These are phyloP conservation scores for Blastomyces emzantsi DNA, from an alignment of 2,329 filamentous ascomycete species.

Conservation along the genomic window DNA sequence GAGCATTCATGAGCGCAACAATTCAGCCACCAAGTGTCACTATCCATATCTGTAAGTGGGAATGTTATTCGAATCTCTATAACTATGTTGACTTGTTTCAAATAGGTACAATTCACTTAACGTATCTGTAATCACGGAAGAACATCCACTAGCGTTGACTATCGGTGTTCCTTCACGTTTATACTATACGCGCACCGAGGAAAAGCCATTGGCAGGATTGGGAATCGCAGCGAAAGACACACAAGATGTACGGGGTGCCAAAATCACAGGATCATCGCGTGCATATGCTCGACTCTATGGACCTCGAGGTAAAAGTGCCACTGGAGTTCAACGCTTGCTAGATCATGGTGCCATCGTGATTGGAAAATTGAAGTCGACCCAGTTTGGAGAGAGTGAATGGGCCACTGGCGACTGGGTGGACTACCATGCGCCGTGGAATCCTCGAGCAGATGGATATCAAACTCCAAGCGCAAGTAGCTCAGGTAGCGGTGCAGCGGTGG, in stretches of 20 bases:
- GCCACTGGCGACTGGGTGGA: constrained; percentile 18
- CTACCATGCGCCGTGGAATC: constrained; percentile 32
- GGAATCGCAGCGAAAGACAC: constrained; percentile 57
- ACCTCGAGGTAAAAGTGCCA: constrained; percentile 39
- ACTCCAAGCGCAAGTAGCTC: constrained; percentile 18
- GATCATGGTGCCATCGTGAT: constrained; percentile 48
- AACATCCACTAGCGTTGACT: constrained; percentile 26
- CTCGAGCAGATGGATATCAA: constrained; percentile 31
- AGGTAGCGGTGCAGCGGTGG: constrained; percentile 21
- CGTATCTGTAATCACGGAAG: neutral
- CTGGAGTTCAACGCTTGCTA: constrained; percentile 47
- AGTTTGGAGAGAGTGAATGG: constrained; percentile 29
- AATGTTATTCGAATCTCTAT: neutral
- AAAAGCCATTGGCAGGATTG: constrained; percentile 52
- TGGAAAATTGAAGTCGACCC: constrained; percentile 28
- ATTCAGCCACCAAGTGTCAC: constrained; percentile 25
- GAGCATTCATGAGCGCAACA: constrained; percentile 42
- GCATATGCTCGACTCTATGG: constrained; percentile 49
- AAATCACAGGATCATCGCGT: constrained; percentile 33
- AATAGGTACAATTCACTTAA: neutral
- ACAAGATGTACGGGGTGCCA: constrained; percentile 49
- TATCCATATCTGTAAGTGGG: constrained; percentile 6
- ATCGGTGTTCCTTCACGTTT: constrained; percentile 52
- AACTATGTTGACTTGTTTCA: neutral
- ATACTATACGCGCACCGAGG: constrained; percentile 46